Percentiles rank a stretch among this genome's conserved stretches.
phyloP scores from a whole-genome alignment of 257 asterid species.

The Scutellaria baicalensis region DNA sequence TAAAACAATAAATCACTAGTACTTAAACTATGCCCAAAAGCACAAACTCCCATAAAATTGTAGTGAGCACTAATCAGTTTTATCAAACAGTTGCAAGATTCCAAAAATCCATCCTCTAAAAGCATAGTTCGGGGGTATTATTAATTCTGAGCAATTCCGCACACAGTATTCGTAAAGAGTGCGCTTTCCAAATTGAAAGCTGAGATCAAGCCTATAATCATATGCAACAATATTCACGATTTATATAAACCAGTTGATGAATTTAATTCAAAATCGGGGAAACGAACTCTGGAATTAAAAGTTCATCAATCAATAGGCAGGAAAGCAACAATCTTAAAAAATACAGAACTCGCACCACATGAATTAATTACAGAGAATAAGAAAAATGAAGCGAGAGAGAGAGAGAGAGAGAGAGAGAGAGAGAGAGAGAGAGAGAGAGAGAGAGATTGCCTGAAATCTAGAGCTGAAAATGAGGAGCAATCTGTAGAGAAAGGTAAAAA shows the following conservation, averaged over 20 bases:
- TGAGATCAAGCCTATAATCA: too few species aligned
- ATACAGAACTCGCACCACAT: too few species aligned
- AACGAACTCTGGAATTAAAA: background rate
- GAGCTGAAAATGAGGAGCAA: background rate
- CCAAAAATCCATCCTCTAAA: background rate
- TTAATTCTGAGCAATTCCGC: background rate
- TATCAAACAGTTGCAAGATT: slow-evolving; percentile 14
- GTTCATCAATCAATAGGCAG: background rate
- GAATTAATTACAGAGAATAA: background rate
- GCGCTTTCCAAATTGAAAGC: too few species aligned
- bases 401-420: background rate
- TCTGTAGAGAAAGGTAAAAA: background rate
- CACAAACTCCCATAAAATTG: background rate
- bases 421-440: background rate
- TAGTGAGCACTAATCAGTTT: slow-evolving; percentile 12
- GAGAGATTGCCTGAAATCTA: background rate
- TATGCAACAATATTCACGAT: background rate
- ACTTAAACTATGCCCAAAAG: background rate
- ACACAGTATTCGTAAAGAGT: too few species aligned
- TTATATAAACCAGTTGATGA: background rate
- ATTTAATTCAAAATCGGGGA: background rate
- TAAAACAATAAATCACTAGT: background rate
- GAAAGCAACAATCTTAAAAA: background rate
- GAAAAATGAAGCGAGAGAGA: background rate
- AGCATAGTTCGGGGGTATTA: background rate